phyloP scores from a whole-genome alignment of 139 green algal species.

The Tetratostichococcus sp. region DNA sequence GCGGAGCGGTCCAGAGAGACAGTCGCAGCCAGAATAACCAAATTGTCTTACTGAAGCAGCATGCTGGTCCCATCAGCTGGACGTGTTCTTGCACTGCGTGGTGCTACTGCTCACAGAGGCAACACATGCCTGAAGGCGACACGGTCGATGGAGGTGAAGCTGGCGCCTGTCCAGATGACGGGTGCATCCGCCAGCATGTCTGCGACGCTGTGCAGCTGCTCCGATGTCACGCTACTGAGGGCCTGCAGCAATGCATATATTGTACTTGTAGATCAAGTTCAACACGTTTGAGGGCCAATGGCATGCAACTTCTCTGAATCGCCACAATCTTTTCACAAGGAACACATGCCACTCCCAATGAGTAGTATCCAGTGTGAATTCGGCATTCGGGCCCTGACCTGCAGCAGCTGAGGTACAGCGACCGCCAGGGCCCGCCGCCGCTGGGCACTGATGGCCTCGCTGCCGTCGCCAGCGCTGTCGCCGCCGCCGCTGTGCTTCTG shows the following conservation, averaged over 20 bases:
- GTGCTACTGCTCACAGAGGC: too few relatives aligned
- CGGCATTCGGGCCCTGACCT: constrained; percentile 20
- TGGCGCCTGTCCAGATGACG: constrained; percentile 68
- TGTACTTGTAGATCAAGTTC: constrained; percentile 14
- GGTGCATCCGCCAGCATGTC: constrained; percentile 35
- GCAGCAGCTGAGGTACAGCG: constrained; percentile 47
- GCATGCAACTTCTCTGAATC: too few relatives aligned
- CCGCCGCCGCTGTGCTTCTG: constrained; percentile 24
- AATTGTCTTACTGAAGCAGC: too few relatives aligned
- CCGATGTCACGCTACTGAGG: constrained; percentile 18
- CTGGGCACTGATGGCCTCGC: not conserved
- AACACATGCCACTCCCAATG: not conserved
- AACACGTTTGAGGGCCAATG: too few relatives aligned
- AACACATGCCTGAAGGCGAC: constrained; percentile 62
- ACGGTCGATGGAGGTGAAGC: constrained; percentile 46
- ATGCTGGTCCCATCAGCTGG: too few relatives aligned
- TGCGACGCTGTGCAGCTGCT: constrained; percentile 44
- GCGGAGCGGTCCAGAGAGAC: too few relatives aligned
- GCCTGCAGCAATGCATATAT: not conserved
- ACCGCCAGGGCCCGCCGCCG: constrained; percentile 42
- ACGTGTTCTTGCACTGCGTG: too few relatives aligned
- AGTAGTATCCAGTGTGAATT: not conserved
- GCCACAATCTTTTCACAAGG: not conserved
- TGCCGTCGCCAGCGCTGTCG: constrained; percentile 2
- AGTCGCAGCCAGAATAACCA: too few relatives aligned